These are phyloP conservation scores for Penicillium sp. DNA, from an alignment of 2,329 filamentous ascomycete species.

Conservation along the genomic window DNA sequence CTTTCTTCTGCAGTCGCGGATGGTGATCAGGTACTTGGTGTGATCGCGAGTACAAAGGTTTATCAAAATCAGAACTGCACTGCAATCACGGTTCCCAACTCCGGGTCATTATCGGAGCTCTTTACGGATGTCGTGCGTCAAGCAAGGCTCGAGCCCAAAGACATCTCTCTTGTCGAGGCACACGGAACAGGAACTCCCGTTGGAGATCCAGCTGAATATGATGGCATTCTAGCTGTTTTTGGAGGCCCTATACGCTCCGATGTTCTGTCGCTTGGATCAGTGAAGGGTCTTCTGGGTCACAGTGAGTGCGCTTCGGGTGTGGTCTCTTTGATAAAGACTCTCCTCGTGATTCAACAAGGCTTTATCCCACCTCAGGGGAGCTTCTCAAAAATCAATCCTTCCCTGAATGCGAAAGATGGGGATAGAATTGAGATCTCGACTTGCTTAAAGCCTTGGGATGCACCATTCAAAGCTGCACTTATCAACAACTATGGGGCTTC, in stretches of 20 bases:
- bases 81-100: constrained; percentile 22
- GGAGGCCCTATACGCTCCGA: not conserved
- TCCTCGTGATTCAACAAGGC: constrained; percentile 28
- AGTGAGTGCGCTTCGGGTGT: constrained; percentile 33
- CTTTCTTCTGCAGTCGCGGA: constrained; percentile 49
- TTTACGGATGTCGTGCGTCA: constrained; percentile 26
- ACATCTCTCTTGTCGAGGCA: constrained; percentile 12
- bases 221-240: not conserved
- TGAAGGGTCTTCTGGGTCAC: constrained; percentile 37
- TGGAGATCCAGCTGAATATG: constrained; percentile 31
- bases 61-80: constrained; percentile 37
- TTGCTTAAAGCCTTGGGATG: constrained; percentile 13
- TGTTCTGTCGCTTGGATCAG: constrained; percentile 28
- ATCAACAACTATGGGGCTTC: constrained; percentile 34
- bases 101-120: constrained; percentile 28
- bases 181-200: constrained; percentile 36
- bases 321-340: constrained; percentile 26
- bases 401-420: constrained; percentile 12
- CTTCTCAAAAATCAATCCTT: constrained; percentile 21
- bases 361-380: constrained; percentile 28
- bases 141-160: constrained; percentile 7
- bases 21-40: constrained; percentile 46
- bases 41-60: constrained; percentile 32
- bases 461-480: constrained; percentile 16
- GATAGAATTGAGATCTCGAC: constrained; percentile 20